Percentiles rank a stretch among this genome's conserved stretches.
Evolutionary conservation across 495 filamentous ascomycete species (phyloP).

Genomic region (Neurospora sp.): DNA sequence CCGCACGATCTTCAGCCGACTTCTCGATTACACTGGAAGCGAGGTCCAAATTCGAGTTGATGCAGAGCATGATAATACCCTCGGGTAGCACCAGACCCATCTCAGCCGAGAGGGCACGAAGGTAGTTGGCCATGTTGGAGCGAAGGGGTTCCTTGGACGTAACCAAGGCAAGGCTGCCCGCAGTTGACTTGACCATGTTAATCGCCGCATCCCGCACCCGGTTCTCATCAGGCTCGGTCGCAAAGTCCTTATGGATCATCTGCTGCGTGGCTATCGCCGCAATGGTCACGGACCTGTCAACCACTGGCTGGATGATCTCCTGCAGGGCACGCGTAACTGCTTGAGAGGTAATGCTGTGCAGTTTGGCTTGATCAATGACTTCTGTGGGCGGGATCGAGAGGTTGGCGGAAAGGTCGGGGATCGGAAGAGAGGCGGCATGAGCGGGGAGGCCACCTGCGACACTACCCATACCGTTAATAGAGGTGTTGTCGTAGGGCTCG

Average conservation of each 20-base stretch:
- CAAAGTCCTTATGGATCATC: constrained; percentile 92
- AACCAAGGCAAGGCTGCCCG: constrained; percentile 88
- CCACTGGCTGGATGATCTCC: constrained; percentile 93
- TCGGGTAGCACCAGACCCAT: constrained; percentile 66
- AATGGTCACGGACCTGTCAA: constrained; percentile 94
- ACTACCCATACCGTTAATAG: constrained; percentile 60
- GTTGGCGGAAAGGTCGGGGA: constrained; percentile 68
- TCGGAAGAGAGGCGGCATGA: constrained; percentile 57
- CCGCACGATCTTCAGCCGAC: constrained; percentile 82
- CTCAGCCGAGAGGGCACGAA: constrained; percentile 68
- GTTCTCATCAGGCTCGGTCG: constrained; percentile 82
- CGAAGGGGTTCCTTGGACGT: constrained; percentile 95
- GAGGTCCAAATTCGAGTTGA: constrained; percentile 92
- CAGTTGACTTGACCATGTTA: constrained; percentile 84
- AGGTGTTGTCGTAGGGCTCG: constrained; percentile 69
- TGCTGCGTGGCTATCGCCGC: constrained; percentile 91
- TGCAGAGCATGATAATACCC: constrained; percentile 88
- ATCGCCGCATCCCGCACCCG: constrained; percentile 74
- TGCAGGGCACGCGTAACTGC: constrained; percentile 80
- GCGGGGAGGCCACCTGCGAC: constrained; percentile 63
- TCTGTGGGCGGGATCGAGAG: constrained; percentile 70
- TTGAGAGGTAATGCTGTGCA: constrained; percentile 71
- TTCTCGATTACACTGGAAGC: constrained; percentile 89
- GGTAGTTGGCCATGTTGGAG: constrained; percentile 92
- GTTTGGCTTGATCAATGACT: constrained; percentile 54